These are phyloP conservation scores for Suhomyces taliae DNA, from an alignment of 1,139 yeast genomes.

Conservation along the genomic window DNA sequence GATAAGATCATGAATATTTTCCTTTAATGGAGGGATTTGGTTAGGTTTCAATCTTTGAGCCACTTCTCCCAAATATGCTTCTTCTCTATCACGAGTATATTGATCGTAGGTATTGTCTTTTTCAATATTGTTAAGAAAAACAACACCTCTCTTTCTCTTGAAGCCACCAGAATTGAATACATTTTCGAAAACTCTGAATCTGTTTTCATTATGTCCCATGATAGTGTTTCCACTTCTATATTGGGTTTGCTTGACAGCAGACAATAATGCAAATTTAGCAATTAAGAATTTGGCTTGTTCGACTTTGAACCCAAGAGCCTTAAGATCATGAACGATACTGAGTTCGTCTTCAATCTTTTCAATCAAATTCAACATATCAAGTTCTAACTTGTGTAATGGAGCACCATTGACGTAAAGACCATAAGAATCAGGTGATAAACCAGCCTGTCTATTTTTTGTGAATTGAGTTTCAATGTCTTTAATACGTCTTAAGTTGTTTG, in stretches of 20 bases:
- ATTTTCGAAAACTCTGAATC: conserved; percentile 36
- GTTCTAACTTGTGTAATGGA: conserved; percentile 41
- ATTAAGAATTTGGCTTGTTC: conserved; percentile 40
- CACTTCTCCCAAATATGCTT: conserved; percentile 33
- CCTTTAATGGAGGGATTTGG: conserved; percentile 66
- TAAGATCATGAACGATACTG: conserved; percentile 26
- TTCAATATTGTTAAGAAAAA: conserved; percentile 79
- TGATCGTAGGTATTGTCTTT: conserved; percentile 54
- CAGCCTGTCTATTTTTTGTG: conserved; percentile 30
- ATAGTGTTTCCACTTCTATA: conserved; percentile 36
- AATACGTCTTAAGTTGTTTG: conserved; percentile 10
- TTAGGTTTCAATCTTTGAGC: conserved; percentile 39
- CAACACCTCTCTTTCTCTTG: conserved; percentile 43
- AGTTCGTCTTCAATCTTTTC: conserved; percentile 39
- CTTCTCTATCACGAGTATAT: conserved; percentile 45
- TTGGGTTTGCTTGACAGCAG: conserved; percentile 36
- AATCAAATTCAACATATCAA: conserved; percentile 46
- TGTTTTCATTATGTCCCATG: conserved; percentile 38
- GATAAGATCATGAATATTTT: conserved; percentile 75
- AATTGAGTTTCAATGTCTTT: conserved; percentile 23
- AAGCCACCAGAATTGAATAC: conserved; percentile 31
- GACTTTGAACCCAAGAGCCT: conserved; percentile 35
- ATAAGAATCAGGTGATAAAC: conserved; percentile 36
- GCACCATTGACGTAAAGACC: conserved; percentile 70
- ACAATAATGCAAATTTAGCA: conserved; percentile 45